A percentile compares a stretch with the other conserved stretches of the same genome.
These are phyloP conservation scores for Yamadazyma ubonensis DNA, from an alignment of 805 yeast genomes.

Conservation along the genomic window DNA sequence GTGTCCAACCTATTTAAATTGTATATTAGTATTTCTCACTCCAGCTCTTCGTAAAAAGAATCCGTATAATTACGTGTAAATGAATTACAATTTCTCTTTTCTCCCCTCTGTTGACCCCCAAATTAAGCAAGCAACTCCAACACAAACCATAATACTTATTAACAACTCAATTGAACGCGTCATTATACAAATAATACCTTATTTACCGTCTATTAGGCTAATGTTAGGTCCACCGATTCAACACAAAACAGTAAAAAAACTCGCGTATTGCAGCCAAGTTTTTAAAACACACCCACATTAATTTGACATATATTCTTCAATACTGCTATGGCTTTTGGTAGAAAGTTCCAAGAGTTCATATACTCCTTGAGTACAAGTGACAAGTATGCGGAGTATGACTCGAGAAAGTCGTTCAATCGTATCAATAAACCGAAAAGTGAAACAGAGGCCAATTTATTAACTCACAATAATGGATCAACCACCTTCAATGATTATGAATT, in stretches of 20 bases:
- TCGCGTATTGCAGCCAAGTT: slow-evolving; percentile 9
- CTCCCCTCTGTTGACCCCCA: too few species aligned
- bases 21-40: too few species aligned
- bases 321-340: slow-evolving; percentile 23
- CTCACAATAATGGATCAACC: slow-evolving; percentile 9
- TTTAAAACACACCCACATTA: background rate
- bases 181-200: background rate
- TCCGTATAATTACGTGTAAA: too few species aligned
- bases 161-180: background rate
- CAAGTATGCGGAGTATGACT: slow-evolving; percentile 66
- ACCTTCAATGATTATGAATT: slow-evolving; percentile 17
- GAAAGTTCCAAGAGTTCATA: slow-evolving; percentile 55
- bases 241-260: background rate
- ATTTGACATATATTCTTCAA: too few species aligned
- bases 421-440: slow-evolving; percentile 38
- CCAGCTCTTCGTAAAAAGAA: too few species aligned
- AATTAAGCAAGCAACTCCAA: too few species aligned
- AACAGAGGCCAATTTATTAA: slow-evolving; percentile 28
- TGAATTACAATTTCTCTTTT: too few species aligned
- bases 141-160: too few species aligned
- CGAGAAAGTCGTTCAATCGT: slow-evolving; percentile 45
- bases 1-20: background rate
- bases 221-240: background rate
- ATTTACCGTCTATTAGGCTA: background rate
- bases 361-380: slow-evolving; percentile 67